A percentile compares a stretch with the other conserved stretches of the same genome.
These are phyloP conservation scores for Daldinia vernicosa DNA, from an alignment of 495 filamentous ascomycete species.

Conservation along the genomic window DNA sequence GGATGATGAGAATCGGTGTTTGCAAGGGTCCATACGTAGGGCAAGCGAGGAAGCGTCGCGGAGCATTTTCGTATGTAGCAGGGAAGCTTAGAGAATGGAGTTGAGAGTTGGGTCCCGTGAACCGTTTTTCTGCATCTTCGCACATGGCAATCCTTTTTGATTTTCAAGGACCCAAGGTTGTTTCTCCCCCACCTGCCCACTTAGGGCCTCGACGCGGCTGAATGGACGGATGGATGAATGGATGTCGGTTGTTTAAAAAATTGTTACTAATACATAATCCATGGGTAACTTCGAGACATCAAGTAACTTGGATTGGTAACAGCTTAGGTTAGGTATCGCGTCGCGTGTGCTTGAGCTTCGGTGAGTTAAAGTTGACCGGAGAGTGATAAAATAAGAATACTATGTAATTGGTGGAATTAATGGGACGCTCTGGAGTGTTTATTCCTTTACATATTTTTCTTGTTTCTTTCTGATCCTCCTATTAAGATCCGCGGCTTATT, in stretches of 20 bases:
- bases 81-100: conserved; percentile 14
- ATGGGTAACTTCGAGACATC: conserved; percentile 5
- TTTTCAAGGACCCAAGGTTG: neutral
- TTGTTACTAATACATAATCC: too few relatives aligned
- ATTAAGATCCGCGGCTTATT: neutral
- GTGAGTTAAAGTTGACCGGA: neutral
- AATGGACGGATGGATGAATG: conserved; percentile 4
- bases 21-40: conserved; percentile 5
- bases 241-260: conserved; percentile 9
- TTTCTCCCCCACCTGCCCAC: neutral
- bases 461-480: neutral
- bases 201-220: conserved; percentile 21
- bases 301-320: neutral
- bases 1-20: conserved; percentile 5
- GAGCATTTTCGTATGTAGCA: conserved; percentile 39
- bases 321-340: neutral
- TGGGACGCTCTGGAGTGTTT: neutral
- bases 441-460: neutral
- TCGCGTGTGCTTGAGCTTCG: conserved; percentile 17
- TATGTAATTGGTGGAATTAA: neutral
- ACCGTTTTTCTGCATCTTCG: neutral
- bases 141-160: neutral
- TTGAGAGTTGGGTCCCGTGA: conserved; percentile 33
- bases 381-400: neutral
- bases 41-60: conserved; percentile 11